Base-by-base conservation (phyloP, 495 filamentous ascomycete genomes). In the Xylaria scruposa region DNA sequence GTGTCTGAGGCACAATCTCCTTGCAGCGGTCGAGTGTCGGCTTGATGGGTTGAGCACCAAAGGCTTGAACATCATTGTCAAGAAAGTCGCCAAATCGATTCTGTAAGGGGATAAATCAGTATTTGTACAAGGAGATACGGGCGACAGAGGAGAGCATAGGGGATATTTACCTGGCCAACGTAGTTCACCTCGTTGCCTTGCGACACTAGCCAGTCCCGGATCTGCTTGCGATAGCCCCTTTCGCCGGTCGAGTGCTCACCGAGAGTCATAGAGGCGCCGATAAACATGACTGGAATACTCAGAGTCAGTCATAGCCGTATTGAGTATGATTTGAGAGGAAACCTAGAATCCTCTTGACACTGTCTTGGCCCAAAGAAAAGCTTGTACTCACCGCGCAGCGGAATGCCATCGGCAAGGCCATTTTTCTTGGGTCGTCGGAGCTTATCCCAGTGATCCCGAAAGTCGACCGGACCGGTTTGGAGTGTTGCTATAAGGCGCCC, bases 261-360 rank as follows among this genome's bases (percentile, higher is more conserved):
- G 54, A 81, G 79, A 4, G 88, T 89, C 72, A 91, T 88, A 0
- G 88, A 90, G 13, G 88, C 88, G 33, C 88, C 88, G 29, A 89
- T 81, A 31, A 87, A 85, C 77, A 90, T 79, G 31, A 88, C 81
- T 42, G 13, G 10, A 31, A 17, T 5, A 19, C 12, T 1, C 1
- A 17, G 5, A n/a, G 56, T 59, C 19, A 59, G 56, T 31, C n/a
- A 10, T 31, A 7, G 13, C 12, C n/a, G 7, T 31, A 42, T 54
- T 15, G 4, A 6, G 15, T n/a, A 15, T 36, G 13, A n/a, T 59
- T 36, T 12, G 15, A 19, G 0, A 9, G 15, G 2, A 7, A 29
- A 33, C 29, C 6, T 2, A 17, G 24, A 56, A 17, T 0, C 47
- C n/a, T 49, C n/a, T n/a, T 13, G 3, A 12, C 10, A 53, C 10